Percentiles rank a stretch among this genome's conserved stretches.
Evolutionary conservation across 768 basidiomycete genomes (phyloP).

Genomic region (Auriscalpium vulgare): DNA sequence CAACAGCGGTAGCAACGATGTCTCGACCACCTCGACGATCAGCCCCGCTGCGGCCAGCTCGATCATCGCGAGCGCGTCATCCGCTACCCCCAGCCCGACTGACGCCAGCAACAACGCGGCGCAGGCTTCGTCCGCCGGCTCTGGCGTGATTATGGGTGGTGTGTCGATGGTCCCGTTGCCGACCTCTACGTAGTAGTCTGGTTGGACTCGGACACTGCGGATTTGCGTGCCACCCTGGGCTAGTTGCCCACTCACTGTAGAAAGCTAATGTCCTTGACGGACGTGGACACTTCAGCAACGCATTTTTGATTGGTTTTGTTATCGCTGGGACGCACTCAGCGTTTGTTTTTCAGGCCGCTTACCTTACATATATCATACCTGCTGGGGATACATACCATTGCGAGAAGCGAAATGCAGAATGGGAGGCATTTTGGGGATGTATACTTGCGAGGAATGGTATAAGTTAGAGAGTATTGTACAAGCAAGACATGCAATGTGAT

Average conservation of each 20-base stretch:
- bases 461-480: background rate
- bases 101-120: background rate
- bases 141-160: slow-evolving; percentile 38
- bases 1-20: slow-evolving; percentile 2
- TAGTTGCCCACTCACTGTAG: background rate
- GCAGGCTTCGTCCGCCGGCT: slow-evolving; percentile 24
- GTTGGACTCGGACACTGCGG: background rate
- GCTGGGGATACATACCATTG: background rate
- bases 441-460: background rate
- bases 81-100: background rate
- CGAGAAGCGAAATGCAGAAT: background rate
- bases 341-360: background rate
- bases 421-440: background rate
- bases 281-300: background rate
- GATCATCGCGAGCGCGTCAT: slow-evolving; percentile 14
- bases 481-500: background rate
- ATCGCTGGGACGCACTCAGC: background rate
- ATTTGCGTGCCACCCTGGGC: background rate
- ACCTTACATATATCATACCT: background rate
- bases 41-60: slow-evolving; percentile 18
- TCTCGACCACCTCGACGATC: slow-evolving; percentile 8
- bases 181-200: background rate
- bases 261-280: background rate
- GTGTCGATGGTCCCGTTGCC: slow-evolving; percentile 25
- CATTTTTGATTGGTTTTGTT: background rate